Evolutionary conservation across 1,139 yeast species (phyloP), one percentile per base, ranked within the genome.

Genomic region (Taphrina flavorubra): DNA sequence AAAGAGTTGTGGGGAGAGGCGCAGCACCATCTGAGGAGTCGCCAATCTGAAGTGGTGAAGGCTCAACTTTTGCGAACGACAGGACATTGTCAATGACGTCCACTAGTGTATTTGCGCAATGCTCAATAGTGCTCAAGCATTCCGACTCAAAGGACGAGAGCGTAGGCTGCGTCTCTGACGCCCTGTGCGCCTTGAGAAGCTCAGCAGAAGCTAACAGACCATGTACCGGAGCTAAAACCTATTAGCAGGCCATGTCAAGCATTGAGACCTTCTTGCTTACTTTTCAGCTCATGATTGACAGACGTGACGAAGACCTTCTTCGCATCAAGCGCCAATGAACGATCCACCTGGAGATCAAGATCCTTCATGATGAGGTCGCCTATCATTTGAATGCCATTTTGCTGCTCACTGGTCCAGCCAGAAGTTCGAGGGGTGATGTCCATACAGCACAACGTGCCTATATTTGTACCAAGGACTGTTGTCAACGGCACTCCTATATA

Each of bases 151-250:
- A 62, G 11, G 56, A 16, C 20, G 53, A 51, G 20, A 65, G 57
- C 13, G 16, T 31, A 14, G 57, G 63, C 42, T 46, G 46, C 14
- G 31, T 18, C 11, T 40, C 51, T 11, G 51, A 37, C 14, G 51
- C 34, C 20, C 62, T n/a, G 25, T 67, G 63, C 2, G 44, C 58
- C 6, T 65, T 31, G 7, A 63, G 62, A 11, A 67, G 55, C 40
- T 67, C 68, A 10, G 68, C 68, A 46, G 62, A 53, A 16, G 69
- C 69, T 20, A 67, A 46, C 25, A 67, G 39, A 1, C 69, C 69
- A 42, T 61, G 67, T 37, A 67, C 34, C 7, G 69, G 69, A 1
- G 62, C 51, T 56, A n/a, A 4, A 16, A 2, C 31, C 2, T 4
- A 4, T 25, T 25, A 25, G 31, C 31, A 25, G 31, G 31, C 4